phyloP scores from a whole-genome alignment of 2,329 filamentous ascomycete species.

The Leptographium wingfieldii region DNA sequence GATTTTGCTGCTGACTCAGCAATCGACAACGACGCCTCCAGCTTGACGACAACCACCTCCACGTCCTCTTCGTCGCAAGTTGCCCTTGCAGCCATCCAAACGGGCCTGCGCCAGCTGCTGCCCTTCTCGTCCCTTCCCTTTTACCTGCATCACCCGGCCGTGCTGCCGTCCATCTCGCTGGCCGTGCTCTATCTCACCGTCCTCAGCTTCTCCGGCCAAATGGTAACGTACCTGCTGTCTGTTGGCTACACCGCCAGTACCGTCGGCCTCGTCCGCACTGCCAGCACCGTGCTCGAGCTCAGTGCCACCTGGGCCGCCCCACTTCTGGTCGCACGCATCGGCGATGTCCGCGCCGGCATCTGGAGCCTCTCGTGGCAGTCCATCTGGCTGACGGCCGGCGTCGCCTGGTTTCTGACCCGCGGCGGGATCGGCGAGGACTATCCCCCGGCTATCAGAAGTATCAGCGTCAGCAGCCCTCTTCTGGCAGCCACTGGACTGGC shows the following conservation, averaged over 20 bases:
- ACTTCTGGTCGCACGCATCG: slow-evolving; percentile 39
- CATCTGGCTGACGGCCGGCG: slow-evolving; percentile 34
- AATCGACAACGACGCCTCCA: neutral
- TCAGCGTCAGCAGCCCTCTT: neutral
- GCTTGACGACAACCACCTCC: neutral
- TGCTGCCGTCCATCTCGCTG: slow-evolving; percentile 47
- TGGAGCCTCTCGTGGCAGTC: slow-evolving; percentile 62
- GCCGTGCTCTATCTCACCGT: slow-evolving; percentile 51
- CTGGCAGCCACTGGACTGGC: slow-evolving; percentile 34
- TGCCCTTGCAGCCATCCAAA: neutral
- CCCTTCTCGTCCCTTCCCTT: slow-evolving; percentile 19
- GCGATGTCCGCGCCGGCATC: slow-evolving; percentile 50
- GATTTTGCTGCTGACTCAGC: neutral
- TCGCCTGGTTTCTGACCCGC: slow-evolving; percentile 27
- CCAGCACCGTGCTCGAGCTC: slow-evolving; percentile 43
- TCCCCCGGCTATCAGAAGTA: neutral
- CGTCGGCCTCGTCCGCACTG: slow-evolving; percentile 39
- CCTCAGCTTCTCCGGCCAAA: slow-evolving; percentile 45
- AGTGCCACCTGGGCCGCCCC: slow-evolving; percentile 49
- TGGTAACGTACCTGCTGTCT: slow-evolving; percentile 50
- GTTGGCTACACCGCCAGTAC: slow-evolving; percentile 35
- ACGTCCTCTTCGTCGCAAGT: neutral
- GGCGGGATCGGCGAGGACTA: neutral
- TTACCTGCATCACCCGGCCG: slow-evolving; percentile 42
- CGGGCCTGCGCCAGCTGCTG: slow-evolving; percentile 10